Evolutionary conservation across 1,284 basidiomycete species (phyloP), one percentile per base, ranked within the genome.

Genomic region (Cryptococcus sp.): DNA sequence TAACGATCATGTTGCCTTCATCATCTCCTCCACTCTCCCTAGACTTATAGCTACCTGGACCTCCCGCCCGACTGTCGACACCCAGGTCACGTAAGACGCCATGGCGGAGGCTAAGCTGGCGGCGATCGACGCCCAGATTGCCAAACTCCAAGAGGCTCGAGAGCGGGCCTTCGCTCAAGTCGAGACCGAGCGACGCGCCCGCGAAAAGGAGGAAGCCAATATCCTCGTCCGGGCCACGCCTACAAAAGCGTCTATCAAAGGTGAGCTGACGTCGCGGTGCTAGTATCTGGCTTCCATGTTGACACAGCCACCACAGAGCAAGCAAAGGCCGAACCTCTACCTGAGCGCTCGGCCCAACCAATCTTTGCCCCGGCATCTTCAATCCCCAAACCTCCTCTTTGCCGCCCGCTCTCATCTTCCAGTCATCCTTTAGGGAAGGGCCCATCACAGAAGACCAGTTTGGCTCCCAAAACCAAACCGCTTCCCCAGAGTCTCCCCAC

Each of bases 51-150:
- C 28, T 33, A 9, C 28, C 28, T 33, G 28, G 4, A 5, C 5
- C 28, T 9, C 28, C 28, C 28, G 5, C 28, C 28, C 28, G 9
- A 9, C 28, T 9, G 9, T 33, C 4, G 28, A 9, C 28, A 5
- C 28, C 28, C 28, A 33, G 5, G 9, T 33, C 28, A 9, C 28
- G 28, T 9, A 33, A 33, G 28, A 33, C 28, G 9, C 28, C 4
- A 33, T 33, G 28, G 28, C 28, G 28, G 28, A 33, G 9, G 28
- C 28, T 9, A 33, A 33, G 28, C 28, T 23, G n/a, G 47, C 64
- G 4, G 67, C 68, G 33, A 28, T 75, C 35, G 70, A 71, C 45
- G 69, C 68, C 15, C 61, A 72, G 61, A 71, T 73, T 13, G 71
- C 69, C 1, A 62, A 55, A n/a, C 57, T 75, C 3, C 53, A 69